Evolutionary conservation across 2,329 filamentous ascomycete species (phyloP), one percentile per base, ranked within the genome.

Genomic region (Sarocladiaceae sp.): DNA sequence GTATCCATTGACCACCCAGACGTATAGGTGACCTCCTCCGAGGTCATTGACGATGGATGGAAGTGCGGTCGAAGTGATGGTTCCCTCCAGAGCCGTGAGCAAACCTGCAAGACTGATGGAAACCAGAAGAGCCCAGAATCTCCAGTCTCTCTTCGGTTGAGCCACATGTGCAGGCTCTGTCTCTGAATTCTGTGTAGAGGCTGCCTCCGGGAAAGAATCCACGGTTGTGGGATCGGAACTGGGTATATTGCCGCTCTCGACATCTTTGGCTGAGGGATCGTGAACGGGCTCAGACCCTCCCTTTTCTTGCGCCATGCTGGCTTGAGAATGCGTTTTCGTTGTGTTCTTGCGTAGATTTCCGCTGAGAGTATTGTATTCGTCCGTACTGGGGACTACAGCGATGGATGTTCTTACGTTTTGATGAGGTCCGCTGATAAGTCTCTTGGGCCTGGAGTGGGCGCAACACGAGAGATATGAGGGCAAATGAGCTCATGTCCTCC

Each of bases 1-100:
- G 48, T 57, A 63, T 3, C 47, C 49, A 52, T 64, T 60, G 2
- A 56, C 53, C 33, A 63, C 54, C 63, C 61, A 64, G 33, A 65
- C 48, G 50, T 62, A 65, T 29, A 56, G 48, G 13, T 55, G 46
- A 1, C 54, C 57, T 1, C 49, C 51, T 12, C 54, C 54, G 5
- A 65, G 52, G 36, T 60, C 57, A 1, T 52, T 46, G 2, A 57
- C 54, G 18, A 65, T 61, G 3, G 55, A 55, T 3, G 67, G 65
- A 18, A 69, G 51, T 1, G 63, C 64, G 1, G 64, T 68, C 3
- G 64, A 60, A 3, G 62, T 61, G 28, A 69, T 62, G 10, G 63
- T 61, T 2, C 42, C 53, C n/a, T 63, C 61, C n/a, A 63, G 51
- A 3, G 61, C 53, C 13, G 59, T 58, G 17, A 66, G 57, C 4